Percentiles rank a stretch among this genome's conserved stretches.
Conservation (phyloP, 2,329 filamentous ascomycete species). For the Xylaria sp. region DNA sequence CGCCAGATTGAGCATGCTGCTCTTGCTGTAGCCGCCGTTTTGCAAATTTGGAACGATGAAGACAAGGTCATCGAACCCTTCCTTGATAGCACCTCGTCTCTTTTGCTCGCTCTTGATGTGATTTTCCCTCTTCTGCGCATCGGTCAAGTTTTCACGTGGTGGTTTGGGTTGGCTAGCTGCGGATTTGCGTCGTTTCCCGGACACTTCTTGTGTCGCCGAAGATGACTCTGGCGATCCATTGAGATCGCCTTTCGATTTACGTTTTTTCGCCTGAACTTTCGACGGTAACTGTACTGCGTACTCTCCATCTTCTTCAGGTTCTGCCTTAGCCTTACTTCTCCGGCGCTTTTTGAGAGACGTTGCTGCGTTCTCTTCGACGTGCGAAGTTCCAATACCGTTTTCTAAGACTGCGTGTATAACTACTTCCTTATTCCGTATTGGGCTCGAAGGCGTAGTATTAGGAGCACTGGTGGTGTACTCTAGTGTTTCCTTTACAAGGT, state of each 20-base stretch:
- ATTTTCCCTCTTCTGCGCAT: slow-evolving; percentile 86
- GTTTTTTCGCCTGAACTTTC: slow-evolving; percentile 54
- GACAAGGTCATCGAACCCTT: slow-evolving; percentile 83
- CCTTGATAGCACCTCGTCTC: slow-evolving; percentile 73
- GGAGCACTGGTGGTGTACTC: slow-evolving; percentile 66
- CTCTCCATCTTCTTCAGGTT: slow-evolving; percentile 57
- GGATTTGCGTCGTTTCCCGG: slow-evolving; percentile 63
- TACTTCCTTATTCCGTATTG: slow-evolving; percentile 50
- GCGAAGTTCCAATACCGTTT: slow-evolving; percentile 43
- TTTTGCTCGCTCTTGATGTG: slow-evolving; percentile 70
- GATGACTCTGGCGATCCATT: slow-evolving; percentile 46
- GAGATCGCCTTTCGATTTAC: slow-evolving; percentile 60
- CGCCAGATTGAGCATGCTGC: slow-evolving; percentile 77
- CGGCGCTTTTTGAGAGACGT: slow-evolving; percentile 62
- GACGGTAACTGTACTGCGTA: slow-evolving; percentile 47
- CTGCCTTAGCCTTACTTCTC: slow-evolving; percentile 64
- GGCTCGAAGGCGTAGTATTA: slow-evolving; percentile 69
- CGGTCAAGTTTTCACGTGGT: slow-evolving; percentile 78
- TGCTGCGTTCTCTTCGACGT: slow-evolving; percentile 52
- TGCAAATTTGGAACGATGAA: slow-evolving; percentile 79
- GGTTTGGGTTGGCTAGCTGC: slow-evolving; percentile 61
- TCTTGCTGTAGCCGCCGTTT: slow-evolving; percentile 83
- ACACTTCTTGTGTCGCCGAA: slow-evolving; percentile 51
- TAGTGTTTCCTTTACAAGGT: slow-evolving; percentile 64
- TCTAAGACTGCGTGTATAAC: slow-evolving; percentile 40